phyloP scores from a whole-genome alignment of 768 basidiomycete genomes.

The Xerocomus potaroensis region DNA sequence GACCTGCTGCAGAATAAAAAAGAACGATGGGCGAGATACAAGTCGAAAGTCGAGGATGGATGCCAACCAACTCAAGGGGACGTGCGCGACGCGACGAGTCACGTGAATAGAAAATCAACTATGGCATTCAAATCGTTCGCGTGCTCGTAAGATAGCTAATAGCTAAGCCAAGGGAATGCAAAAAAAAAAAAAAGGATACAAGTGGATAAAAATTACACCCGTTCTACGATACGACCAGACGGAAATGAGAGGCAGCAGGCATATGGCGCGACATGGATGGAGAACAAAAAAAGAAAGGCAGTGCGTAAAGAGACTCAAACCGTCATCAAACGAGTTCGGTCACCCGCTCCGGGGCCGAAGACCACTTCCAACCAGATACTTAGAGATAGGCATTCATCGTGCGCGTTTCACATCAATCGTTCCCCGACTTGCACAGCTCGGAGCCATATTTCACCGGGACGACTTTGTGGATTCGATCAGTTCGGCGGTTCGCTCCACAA shows the following conservation, averaged over 20 bases:
- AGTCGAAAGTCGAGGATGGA: no score
- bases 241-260: neutral
- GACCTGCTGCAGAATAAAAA: conserved; percentile 25
- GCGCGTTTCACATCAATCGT: conserved; percentile 40
- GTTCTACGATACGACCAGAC: conserved; percentile 7
- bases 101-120: conserved; percentile 28
- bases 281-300: neutral
- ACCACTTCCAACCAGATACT: no score
- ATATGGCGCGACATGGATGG: conserved; percentile 2
- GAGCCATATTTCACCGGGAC: conserved; percentile 27
- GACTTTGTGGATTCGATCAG: conserved; percentile 6
- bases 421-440: conserved; percentile 64
- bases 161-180: conserved; percentile 12
- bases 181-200: conserved; percentile 15
- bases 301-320: no score
- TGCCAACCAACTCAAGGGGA: no score
- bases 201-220: conserved; percentile 16
- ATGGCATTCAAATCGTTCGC: neutral
- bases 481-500: conserved; percentile 63
- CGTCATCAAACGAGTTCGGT: no score
- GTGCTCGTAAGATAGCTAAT: conserved; percentile 4
- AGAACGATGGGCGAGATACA: no score
- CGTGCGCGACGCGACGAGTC: conserved; percentile 18
- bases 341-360: no score
- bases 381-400: no score